Conservation (phyloP, 768 basidiomycete genomes). For the Pleurotus djamor region DNA sequence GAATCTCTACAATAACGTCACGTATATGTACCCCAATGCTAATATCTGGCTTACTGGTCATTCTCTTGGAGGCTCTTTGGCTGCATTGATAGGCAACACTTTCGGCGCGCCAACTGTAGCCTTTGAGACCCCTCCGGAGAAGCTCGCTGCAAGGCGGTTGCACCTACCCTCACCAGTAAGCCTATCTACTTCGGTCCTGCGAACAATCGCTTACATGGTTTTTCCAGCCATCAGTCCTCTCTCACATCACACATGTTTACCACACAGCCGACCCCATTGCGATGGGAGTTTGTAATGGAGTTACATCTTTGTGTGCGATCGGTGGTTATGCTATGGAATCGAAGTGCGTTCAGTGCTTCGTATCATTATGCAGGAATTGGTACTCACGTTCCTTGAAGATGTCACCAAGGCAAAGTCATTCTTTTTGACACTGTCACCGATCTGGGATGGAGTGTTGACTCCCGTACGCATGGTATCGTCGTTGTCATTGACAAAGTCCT, state of each 20-base stretch:
- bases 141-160: conserved; percentile 66
- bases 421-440: conserved; percentile 85
- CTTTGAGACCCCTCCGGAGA: conserved; percentile 84
- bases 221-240: conserved; percentile 53
- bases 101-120: conserved; percentile 93
- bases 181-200: conserved; percentile 1
- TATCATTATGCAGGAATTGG: neutral
- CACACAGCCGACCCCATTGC: conserved; percentile 95
- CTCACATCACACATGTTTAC: conserved; percentile 85
- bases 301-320: conserved; percentile 47
- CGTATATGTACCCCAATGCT: conserved; percentile 85
- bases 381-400: conserved; percentile 36
- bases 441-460: conserved; percentile 75
- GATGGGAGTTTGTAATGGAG: conserved; percentile 79
- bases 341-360: conserved; percentile 26
- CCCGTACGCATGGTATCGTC: conserved; percentile 70
- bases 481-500: conserved; percentile 58
- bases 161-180: conserved; percentile 86
- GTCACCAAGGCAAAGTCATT: conserved; percentile 83
- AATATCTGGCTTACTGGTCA: conserved; percentile 87
- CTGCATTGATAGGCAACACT: conserved; percentile 81
- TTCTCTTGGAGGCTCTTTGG: conserved; percentile 84
- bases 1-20: conserved; percentile 93
- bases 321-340: conserved; percentile 85
- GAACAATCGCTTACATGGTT: neutral